Conservation (phyloP, 495 filamentous ascomycete species). For the Talaromyces adpressus region DNA sequence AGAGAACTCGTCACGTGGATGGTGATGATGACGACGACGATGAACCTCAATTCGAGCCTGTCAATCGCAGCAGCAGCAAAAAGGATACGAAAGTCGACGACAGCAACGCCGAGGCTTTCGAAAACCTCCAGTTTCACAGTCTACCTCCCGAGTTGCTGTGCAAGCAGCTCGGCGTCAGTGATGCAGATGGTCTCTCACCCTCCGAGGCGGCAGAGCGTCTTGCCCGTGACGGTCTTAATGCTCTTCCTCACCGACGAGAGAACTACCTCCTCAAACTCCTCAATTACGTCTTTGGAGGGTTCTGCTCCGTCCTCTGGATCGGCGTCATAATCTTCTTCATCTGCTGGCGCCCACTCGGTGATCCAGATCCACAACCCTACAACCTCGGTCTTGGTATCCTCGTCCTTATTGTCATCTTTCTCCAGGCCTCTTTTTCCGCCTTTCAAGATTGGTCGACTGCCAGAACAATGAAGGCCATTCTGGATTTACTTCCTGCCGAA, state of each 20-base stretch:
- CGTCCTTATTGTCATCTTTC: conserved; percentile 54
- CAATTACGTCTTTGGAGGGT: conserved; percentile 63
- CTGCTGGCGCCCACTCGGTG: conserved; percentile 61
- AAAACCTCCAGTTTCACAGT: conserved; percentile 46
- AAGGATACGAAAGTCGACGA: not conserved
- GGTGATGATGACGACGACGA: not conserved
- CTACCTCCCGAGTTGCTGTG: conserved; percentile 44
- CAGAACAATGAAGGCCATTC: conserved; percentile 57
- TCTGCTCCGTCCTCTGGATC: conserved; percentile 56
- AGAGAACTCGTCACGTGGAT: conserved; percentile 8
- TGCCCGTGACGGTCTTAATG: conserved; percentile 48
- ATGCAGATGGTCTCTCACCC: conserved; percentile 40
- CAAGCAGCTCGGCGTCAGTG: conserved; percentile 43
- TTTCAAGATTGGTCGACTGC: conserved; percentile 58
- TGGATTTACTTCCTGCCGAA: conserved; percentile 59
- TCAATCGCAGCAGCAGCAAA: not conserved
- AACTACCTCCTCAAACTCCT: conserved; percentile 43
- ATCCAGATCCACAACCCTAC: conserved; percentile 50
- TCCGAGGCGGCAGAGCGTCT: conserved; percentile 37
- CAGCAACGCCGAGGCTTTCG: conserved; percentile 16
- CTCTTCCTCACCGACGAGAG: conserved; percentile 48
- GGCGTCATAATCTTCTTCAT: conserved; percentile 60
- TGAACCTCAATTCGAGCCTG: not conserved
- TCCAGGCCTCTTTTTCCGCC: conserved; percentile 63
- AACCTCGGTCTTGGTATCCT: conserved; percentile 65